Base-by-base conservation (phyloP, 2,329 filamentous ascomycete species). In the Clonostachys solani region DNA sequence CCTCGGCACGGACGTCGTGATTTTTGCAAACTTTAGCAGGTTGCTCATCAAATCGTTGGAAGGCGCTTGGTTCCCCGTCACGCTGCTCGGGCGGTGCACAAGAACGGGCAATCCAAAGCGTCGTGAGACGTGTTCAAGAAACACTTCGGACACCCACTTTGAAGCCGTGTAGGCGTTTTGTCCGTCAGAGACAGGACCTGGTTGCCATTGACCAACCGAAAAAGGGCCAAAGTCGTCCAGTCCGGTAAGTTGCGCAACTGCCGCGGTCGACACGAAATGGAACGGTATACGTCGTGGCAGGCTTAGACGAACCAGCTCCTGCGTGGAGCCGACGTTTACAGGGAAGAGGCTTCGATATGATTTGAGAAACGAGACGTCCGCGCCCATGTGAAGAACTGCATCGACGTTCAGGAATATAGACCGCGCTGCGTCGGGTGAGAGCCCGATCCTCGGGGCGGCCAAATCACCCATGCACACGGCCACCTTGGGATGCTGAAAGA, bases 331-430 rank as follows among this genome's bases (percentile, higher is more conserved):
- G 4, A 73, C 51, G 49, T 75, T 75, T 19, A 56, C 47, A 1
- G 45, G 42, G 3, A 59, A 55, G 0, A 75, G 57, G 0, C 58
- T 55, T 9, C 54, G 33, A 51, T 73, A 75, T 2, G 56, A 54
- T 29, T 73, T 64, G 51, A 59, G 48, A 55, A 60, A 71, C 7
- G 57, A 66, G 13, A 60, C 58, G 17, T 68, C 63, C n/a, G 73
- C 72, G 8, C 71, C 77, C 45, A 63, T 67, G 57, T 80, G 84
- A 18, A 87, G 73, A 42, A 86, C 72, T 12, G 60, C 53, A 16
- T 66, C 56, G n/a, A n/a, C 0, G 54, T 51, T 8, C 60, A 36
- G 6, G 17, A 13, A 10, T 50, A 47, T 18, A 57, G 33, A 2
- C 35, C 36, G 12, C 19, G 50, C 52, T 2, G 46, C 48, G 12